A percentile compares a stretch with the other conserved stretches of the same genome.
These are phyloP conservation scores for Colletotrichum agaves DNA, from an alignment of 2,329 filamentous ascomycete genomes.

Conservation along the genomic window DNA sequence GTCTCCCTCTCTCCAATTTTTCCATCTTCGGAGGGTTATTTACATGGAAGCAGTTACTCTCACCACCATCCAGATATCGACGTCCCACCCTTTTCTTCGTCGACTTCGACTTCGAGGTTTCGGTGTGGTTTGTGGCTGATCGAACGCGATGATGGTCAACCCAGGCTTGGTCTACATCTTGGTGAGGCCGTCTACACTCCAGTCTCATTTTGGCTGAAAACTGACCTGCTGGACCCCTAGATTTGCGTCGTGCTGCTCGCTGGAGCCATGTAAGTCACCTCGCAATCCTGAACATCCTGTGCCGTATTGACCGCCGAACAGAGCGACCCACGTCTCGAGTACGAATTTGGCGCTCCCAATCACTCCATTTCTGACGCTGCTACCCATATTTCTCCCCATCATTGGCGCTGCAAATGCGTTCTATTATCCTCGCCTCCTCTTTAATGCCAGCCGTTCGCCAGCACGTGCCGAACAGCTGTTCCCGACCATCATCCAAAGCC, in stretches of 20 bases:
- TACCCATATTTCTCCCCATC: slow-evolving; percentile 54
- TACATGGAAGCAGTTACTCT: background rate
- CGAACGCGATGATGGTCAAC: slow-evolving; percentile 41
- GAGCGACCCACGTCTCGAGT: slow-evolving; percentile 53
- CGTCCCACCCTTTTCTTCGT: background rate
- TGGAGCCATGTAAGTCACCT: slow-evolving; percentile 45
- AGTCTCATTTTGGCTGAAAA: background rate
- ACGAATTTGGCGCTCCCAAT: slow-evolving; percentile 54
- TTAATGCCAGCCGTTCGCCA: slow-evolving; percentile 36
- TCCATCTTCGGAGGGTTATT: background rate
- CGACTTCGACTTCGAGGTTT: background rate
- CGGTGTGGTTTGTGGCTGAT: background rate
- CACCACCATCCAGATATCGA: background rate
- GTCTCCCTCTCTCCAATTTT: background rate
- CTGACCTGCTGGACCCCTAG: slow-evolving; percentile 37
- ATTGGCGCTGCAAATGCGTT: slow-evolving; percentile 50
- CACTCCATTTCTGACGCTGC: slow-evolving; percentile 48
- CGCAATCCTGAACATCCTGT: background rate
- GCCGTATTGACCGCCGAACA: slow-evolving; percentile 36
- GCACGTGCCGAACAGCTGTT: slow-evolving; percentile 34
- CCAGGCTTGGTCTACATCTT: slow-evolving; percentile 46
- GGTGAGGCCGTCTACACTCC: slow-evolving; percentile 39
- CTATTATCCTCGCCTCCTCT: slow-evolving; percentile 48
- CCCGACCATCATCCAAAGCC: slow-evolving; percentile 48
- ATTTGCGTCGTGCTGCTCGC: slow-evolving; percentile 45